phyloP scores from a whole-genome alignment of 768 basidiomycete species.

The Rhodosporidiobolus odoratus region DNA sequence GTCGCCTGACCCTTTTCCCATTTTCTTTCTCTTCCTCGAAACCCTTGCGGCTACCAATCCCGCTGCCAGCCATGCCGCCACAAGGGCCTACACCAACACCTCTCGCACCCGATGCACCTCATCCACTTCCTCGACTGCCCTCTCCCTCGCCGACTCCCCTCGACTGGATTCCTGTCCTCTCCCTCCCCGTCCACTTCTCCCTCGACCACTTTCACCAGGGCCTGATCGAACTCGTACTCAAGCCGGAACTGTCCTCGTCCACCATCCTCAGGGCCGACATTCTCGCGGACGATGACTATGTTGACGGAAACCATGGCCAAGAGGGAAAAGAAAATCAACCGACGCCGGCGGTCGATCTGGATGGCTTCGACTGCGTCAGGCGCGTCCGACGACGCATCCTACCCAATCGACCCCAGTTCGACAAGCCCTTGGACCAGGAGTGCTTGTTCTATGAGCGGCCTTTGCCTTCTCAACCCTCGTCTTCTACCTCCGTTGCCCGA shows the following conservation, averaged over 20 bases:
- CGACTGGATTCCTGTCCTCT: conserved; percentile 11
- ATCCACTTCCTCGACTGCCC: neutral
- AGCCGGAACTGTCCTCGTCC: conserved; percentile 89
- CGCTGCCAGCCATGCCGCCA: neutral
- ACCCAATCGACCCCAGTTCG: conserved; percentile 71
- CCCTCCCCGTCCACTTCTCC: neutral
- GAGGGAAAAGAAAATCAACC: no score
- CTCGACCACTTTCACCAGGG: conserved; percentile 7
- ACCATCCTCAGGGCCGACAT: conserved; percentile 80
- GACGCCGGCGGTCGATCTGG: conserved; percentile 46
- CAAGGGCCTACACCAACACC: neutral
- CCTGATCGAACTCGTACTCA: conserved; percentile 57
- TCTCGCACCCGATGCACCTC: neutral
- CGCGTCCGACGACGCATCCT: conserved; percentile 65
- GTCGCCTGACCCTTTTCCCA: no score
- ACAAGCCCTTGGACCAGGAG: conserved; percentile 47
- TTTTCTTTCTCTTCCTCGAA: neutral
- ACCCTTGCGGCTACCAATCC: neutral
- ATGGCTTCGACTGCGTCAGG: conserved; percentile 48
- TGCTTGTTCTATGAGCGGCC: conserved; percentile 18
- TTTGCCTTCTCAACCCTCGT: neutral
- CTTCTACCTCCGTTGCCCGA: neutral
- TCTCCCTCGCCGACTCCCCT: neutral
- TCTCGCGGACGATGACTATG: conserved; percentile 48
- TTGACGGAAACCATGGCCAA: conserved; percentile 44